Evolutionary conservation across 2,329 filamentous ascomycete species (phyloP).

Genomic region (Fusarium armeniacum): DNA sequence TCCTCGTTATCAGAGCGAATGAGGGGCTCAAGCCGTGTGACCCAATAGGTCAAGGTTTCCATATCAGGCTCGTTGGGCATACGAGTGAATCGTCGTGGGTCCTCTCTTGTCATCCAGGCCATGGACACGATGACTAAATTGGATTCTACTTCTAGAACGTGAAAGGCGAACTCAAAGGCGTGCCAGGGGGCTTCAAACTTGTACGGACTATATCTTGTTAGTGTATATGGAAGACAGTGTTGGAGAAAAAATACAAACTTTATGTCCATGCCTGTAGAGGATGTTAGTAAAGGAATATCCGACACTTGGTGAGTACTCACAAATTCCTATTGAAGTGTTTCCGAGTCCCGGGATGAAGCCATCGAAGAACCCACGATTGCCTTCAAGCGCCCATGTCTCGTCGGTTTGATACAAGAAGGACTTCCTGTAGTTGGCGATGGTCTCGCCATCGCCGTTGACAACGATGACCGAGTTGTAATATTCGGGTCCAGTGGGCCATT

Average conservation of each 20-base stretch:
- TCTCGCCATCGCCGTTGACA: conserved; percentile 71
- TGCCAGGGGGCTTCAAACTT: conserved; percentile 58
- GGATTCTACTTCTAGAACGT: conserved; percentile 68
- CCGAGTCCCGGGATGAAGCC: conserved; percentile 64
- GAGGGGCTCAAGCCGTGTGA: conserved; percentile 76
- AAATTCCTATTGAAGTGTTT: conserved; percentile 70
- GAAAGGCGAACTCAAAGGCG: conserved; percentile 63
- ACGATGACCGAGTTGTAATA: conserved; percentile 70
- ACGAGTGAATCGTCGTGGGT: conserved; percentile 61
- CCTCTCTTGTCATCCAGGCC: conserved; percentile 79
- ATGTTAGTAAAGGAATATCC: background rate
- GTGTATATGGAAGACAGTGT: no score
- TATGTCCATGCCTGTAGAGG: conserved; percentile 63
- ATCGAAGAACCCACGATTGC: conserved; percentile 64
- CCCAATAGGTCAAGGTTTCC: conserved; percentile 82
- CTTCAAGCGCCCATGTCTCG: conserved; percentile 73
- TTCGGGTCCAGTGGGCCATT: conserved; percentile 66
- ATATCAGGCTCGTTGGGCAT: conserved; percentile 74
- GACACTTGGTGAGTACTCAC: conserved; percentile 46
- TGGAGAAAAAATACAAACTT: no score
- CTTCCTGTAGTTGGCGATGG: conserved; percentile 72
- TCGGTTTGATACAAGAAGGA: conserved; percentile 71
- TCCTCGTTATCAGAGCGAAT: conserved; percentile 65
- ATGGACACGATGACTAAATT: conserved; percentile 79
- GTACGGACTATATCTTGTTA: no score